A percentile compares a stretch with the other conserved stretches of the same genome.
Evolutionary conservation across 371 early-diverging fungal species (phyloP).

Genomic region (Circinella minor): DNA sequence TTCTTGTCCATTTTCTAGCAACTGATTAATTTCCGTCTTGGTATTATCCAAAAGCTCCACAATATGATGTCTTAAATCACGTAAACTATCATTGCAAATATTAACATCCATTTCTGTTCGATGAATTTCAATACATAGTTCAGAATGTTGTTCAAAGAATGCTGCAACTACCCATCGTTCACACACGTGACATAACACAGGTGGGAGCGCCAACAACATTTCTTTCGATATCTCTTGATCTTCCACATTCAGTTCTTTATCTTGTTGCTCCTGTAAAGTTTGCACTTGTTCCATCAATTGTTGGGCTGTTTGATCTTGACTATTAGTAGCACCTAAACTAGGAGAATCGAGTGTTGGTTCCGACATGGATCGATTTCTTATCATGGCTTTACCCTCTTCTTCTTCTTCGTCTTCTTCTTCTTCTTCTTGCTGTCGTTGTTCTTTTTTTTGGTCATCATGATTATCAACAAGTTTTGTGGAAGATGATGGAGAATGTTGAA

Average conservation of each 20-base stretch:
- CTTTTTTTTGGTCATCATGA: neutral
- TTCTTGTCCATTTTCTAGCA: neutral
- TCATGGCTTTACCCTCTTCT: neutral
- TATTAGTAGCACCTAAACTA: constrained; percentile 1
- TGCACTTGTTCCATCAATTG: neutral
- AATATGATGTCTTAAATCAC: constrained; percentile 60
- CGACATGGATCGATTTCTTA: constrained; percentile 30
- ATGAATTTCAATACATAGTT: constrained; percentile 77
- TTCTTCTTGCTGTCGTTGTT: neutral
- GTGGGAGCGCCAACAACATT: constrained; percentile 34
- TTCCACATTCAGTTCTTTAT: neutral
- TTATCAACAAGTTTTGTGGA: neutral
- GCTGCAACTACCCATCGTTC: constrained; percentile 78
- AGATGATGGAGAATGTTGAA: constrained; percentile 15
- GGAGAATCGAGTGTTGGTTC: constrained; percentile 21
- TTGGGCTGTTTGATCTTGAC: neutral
- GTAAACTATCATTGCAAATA: constrained; percentile 72
- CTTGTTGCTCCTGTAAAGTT: constrained; percentile 12
- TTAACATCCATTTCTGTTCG: constrained; percentile 79
- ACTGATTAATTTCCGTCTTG: constrained; percentile 1
- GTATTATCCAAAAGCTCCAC: constrained; percentile 6
- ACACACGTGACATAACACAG: constrained; percentile 80
- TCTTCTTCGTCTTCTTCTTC: neutral
- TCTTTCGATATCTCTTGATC: constrained; percentile 6
- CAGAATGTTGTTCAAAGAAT: constrained; percentile 80